Conservation (phyloP, 1,139 yeast genomes). For the Saccharomyces hybrid region DNA sequence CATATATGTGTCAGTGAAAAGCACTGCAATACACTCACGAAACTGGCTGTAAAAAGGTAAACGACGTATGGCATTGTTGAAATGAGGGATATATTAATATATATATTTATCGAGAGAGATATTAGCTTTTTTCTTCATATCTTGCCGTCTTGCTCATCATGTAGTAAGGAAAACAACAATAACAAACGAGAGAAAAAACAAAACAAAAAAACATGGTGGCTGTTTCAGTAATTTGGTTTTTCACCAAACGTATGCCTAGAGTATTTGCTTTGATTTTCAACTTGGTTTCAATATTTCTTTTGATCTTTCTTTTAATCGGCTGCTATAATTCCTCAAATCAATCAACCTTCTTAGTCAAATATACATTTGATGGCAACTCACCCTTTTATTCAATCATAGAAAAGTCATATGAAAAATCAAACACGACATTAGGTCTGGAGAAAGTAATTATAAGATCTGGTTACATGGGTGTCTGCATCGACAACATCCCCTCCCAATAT, state of each 20-base stretch:
- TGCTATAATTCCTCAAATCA: constrained; percentile 23
- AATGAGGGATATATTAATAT: neutral
- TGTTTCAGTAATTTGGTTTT: constrained; percentile 18
- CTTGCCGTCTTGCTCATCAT: neutral
- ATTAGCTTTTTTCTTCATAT: too few relatives aligned
- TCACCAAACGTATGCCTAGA: constrained; percentile 26
- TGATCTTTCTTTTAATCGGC: constrained; percentile 28
- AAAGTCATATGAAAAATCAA: constrained; percentile 17
- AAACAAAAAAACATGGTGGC: constrained; percentile 10
- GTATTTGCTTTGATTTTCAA: constrained; percentile 22
- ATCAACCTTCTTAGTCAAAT: constrained; percentile 25
- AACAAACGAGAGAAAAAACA: neutral
- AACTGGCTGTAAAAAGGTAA: neutral
- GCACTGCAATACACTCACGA: neutral
- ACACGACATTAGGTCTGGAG: constrained; percentile 20
- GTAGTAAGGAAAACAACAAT: constrained; percentile 1
- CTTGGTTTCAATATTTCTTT: constrained; percentile 24
- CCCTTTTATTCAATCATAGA: constrained; percentile 24
- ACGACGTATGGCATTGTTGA: neutral
- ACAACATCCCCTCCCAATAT: constrained; percentile 22
- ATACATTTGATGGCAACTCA: constrained; percentile 22
- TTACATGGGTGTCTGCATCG: constrained; percentile 29
- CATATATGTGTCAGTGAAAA: neutral
- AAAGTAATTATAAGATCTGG: constrained; percentile 25
- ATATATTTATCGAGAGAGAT: neutral